Base-by-base conservation (phyloP, 345 rosid genomes). In the Dimocarpus longan region DNA sequence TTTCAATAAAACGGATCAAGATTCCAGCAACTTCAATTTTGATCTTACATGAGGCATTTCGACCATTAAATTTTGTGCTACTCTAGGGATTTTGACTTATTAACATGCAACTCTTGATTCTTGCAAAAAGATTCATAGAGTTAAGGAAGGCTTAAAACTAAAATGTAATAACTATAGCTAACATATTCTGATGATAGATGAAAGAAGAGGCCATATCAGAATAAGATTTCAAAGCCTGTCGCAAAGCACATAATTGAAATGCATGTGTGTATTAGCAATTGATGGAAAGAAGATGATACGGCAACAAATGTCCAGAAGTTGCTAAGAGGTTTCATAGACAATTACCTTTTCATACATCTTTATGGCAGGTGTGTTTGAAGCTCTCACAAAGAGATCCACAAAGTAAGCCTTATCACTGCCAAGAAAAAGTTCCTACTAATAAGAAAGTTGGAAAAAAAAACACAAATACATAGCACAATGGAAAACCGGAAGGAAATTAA, bases 341-440 rank as follows among this genome's bases (percentile, higher is more conserved):
- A 32, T 81, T 79, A 94, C 98, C 97, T 96, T 94, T 85, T 91
- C 98, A 86, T 94, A 93, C 99, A 96, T 96, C 92, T 93, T 96
- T 85, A 94, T 91, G 66, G 98, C 98, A 37, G 95, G 99, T 37
- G 92, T 90, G 57, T 93, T 96, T 67, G 99, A 96, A 75, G 98
- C 99, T 85, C 99, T 87, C 80, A 96, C 99, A 73, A 95, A 95
- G 26, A 93, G 96, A 89, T 95, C 98, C 73, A 93, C 97, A 77
- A 93, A 95, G 86, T 91, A 96, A 46, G 91, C 97, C 84, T 91
- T 96, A 72, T 94, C 99, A 80, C 98, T 94, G 91, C 70, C 39
- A 81, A 79, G 74, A 70, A 67, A 68, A 69, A 76, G 73, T 21
- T 50, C 15, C 48, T 68, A 40, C 56, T 19, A 75, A 63, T 64